Conservation (phyloP, 176 grass and related monocot species). For the Eleusine indica region DNA sequence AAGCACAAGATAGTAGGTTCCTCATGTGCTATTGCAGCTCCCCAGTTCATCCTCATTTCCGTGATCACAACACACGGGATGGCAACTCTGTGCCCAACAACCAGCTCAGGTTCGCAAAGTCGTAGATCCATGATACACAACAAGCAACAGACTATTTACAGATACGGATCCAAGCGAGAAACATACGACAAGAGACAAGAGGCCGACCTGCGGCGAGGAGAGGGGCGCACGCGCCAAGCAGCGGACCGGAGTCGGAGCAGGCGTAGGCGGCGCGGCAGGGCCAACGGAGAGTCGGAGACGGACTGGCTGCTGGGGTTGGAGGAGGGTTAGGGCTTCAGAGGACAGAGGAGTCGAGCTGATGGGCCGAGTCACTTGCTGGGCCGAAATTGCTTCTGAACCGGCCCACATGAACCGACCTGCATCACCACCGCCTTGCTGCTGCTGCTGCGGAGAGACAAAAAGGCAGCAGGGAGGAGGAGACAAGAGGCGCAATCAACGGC, state of each 20-base stretch:
- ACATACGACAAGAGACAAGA: not conserved
- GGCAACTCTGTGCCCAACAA: not conserved
- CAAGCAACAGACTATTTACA: not conserved
- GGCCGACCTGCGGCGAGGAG: not conserved
- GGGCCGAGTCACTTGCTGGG: constrained; percentile 7
- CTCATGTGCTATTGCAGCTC: not conserved
- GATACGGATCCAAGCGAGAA: not conserved
- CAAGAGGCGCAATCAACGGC: not conserved
- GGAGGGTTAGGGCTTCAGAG: not conserved
- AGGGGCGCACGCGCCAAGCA: not conserved
- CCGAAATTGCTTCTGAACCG: not conserved
- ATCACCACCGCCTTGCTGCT: not conserved
- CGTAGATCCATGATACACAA: not conserved
- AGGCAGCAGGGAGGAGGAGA: not conserved
- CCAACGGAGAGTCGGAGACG: not conserved
- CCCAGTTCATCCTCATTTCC: not conserved
- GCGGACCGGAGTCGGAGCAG: not conserved
- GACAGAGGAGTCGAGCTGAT: not conserved
- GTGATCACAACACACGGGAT: not conserved
- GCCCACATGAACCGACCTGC: not conserved
- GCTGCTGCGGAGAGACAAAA: not conserved
- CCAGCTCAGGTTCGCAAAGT: not conserved
- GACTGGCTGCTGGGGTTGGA: not conserved
- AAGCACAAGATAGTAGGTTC: not conserved
- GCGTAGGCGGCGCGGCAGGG: not conserved